Conservation (phyloP, 2,329 filamentous ascomycete genomes). For the Parastagonospora avenae region DNA sequence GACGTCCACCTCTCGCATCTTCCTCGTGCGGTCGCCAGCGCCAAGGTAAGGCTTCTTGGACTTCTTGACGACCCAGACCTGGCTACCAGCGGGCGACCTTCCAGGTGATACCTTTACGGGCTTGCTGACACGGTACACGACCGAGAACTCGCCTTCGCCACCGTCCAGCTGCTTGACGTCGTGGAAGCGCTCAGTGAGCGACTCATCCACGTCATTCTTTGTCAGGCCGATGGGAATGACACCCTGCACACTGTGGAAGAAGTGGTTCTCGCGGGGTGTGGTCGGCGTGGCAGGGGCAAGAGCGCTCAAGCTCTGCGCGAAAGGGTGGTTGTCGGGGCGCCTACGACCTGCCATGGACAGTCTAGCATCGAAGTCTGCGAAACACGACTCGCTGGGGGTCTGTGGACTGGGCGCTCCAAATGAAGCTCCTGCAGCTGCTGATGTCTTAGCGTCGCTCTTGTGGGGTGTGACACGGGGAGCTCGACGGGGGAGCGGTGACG, state of each 20-base stretch:
- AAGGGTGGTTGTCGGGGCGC: conserved; percentile 42
- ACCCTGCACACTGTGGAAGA: conserved; percentile 64
- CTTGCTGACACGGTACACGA: conserved; percentile 80
- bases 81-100: conserved; percentile 33
- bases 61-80: conserved; percentile 92
- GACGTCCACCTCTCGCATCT: conserved; percentile 82
- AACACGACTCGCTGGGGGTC: conserved; percentile 73
- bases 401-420: conserved; percentile 71
- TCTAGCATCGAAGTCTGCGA: conserved; percentile 76
- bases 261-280: conserved; percentile 62
- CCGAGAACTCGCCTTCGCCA: conserved; percentile 90
- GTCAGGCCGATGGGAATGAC: conserved; percentile 65
- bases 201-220: conserved; percentile 76
- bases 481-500: conserved; percentile 49
- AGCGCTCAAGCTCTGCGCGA: conserved; percentile 50
- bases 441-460: conserved; percentile 37
- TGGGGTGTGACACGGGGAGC: conserved; percentile 20
- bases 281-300: conserved; percentile 85
- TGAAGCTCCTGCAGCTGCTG: conserved; percentile 58
- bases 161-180: conserved; percentile 71
- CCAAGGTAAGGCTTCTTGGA: conserved; percentile 80
- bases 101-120: conserved; percentile 40
- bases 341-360: conserved; percentile 74
- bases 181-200: conserved; percentile 73
- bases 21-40: conserved; percentile 76